phyloP scores from a whole-genome alignment of 2,329 filamentous ascomycete genomes.

The Neonectria coccinea region DNA sequence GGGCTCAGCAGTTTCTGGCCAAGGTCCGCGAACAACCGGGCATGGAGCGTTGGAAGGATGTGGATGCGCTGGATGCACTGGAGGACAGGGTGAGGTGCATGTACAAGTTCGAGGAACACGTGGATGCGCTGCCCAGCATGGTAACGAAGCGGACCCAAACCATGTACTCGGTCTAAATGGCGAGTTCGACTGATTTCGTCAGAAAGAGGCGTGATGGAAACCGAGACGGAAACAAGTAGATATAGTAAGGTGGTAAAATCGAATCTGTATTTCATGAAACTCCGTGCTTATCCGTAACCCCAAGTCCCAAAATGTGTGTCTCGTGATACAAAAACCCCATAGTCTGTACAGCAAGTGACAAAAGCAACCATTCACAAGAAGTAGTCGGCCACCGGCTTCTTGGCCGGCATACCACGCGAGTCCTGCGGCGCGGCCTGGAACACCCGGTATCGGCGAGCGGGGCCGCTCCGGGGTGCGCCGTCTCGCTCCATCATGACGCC shows the following conservation, averaged over 20 bases:
- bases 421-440: constrained; percentile 98
- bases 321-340: constrained; percentile 36
- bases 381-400: constrained; percentile 98
- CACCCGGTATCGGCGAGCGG: constrained; percentile 90
- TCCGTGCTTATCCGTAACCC: constrained; percentile 43
- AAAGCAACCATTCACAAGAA: constrained; percentile 70
- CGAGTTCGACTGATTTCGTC: background rate
- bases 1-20: constrained; percentile 17
- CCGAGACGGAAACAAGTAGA: background rate
- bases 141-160: background rate
- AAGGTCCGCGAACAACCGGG: constrained; percentile 21
- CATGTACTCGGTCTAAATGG: constrained; percentile 18
- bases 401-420: constrained; percentile 95
- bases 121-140: background rate
- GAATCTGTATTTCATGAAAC: constrained; percentile 35
- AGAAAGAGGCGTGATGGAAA: background rate
- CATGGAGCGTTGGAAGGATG: constrained; percentile 26
- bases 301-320: constrained; percentile 28
- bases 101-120: background rate
- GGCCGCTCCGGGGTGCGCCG: constrained; percentile 67
- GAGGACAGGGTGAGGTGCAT: background rate
- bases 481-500: constrained; percentile 63
- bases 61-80: constrained; percentile 14
- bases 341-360: constrained; percentile 19
- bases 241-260: constrained; percentile 29